Conservation (phyloP, 2,329 filamentous ascomycete genomes). For the Fusarium subglutinans region DNA sequence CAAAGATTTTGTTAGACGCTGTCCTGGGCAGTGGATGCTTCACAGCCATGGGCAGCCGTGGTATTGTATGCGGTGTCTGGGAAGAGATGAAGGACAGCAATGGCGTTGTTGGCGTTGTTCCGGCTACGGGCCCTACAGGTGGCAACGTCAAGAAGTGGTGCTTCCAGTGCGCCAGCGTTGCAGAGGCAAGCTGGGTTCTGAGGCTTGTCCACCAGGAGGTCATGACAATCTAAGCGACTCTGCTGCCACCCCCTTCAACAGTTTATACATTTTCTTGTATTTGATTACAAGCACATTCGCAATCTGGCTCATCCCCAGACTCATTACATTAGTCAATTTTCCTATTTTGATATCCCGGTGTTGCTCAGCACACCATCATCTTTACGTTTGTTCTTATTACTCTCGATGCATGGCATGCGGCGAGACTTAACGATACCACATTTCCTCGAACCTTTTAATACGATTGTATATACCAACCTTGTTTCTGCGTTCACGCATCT, state of each 20-base stretch:
- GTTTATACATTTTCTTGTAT: conserved; percentile 1
- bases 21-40: conserved; percentile 87
- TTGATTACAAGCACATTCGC: conserved; percentile 11
- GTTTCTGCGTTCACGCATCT: conserved; percentile 34
- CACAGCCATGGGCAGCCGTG: conserved; percentile 82
- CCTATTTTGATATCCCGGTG: conserved; percentile 40
- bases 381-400: conserved; percentile 5
- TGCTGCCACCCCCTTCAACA: not conserved
- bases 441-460: conserved; percentile 18
- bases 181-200: conserved; percentile 65
- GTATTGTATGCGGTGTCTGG: conserved; percentile 90
- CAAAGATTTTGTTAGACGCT: conserved; percentile 79
- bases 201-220: conserved; percentile 67
- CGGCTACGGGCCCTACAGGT: conserved; percentile 60
- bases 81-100: conserved; percentile 75
- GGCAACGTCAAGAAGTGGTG: conserved; percentile 71
- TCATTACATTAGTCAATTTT: conserved; percentile 14
- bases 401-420: conserved; percentile 5
- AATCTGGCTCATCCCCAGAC: not conserved
- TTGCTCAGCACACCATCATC: conserved; percentile 24
- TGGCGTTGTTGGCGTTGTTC: conserved; percentile 62
- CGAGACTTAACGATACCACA: conserved; percentile 33
- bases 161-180: conserved; percentile 65
- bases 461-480: conserved; percentile 22
- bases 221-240: conserved; percentile 46